Base-by-base conservation (phyloP, 257 asterid species). In the Fraxinus pennsylvanica region DNA sequence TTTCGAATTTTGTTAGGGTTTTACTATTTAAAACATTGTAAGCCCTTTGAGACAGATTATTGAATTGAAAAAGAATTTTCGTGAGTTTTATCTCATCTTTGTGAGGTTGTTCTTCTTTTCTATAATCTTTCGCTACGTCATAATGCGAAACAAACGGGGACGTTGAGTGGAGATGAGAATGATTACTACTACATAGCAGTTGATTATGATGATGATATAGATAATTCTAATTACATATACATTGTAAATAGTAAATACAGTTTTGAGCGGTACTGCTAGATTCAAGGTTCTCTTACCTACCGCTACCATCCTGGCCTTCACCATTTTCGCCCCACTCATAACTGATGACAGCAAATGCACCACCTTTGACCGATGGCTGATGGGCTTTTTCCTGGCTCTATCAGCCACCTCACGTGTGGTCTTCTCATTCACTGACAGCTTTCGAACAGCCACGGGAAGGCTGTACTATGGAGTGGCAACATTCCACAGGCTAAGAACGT, bases 381-480 rank as follows among this genome's bases (percentile, higher is more conserved):
- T 83, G 80, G 87, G 84, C 57, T 15, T 72, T 52, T 86, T 84
- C 86, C 73, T 85, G 72, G 80, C 82, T 15, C 12, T 87, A 12
- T 87, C 85, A 41, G 85, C 90, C 1, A 39, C 68, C 6, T 87
- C 87, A 0, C 87, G 91, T 4, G 81, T 88, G 66, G 84, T 90
- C 84, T 85, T 88, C 72, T 84, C 92, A 0, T 61, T 90, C 73
- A 90, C 90, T 0, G 91, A 90, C 72, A 90, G 92, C 80, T 84
- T 87, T 39, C 75, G 82, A 0, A 76, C 91, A 0, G 86, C 87
- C 68, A 83, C 74, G 0, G 91, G 95, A 9, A 82, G 90, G 82
- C 14, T 86, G 85, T 87, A 83, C 52, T 90, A 90, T 1, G 93
- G 92, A 33, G 71, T 90, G 76, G 93, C 92, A 9, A 88, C 96